Conservation (phyloP, 768 basidiomycete species). For the Mrakia blollopis region DNA sequence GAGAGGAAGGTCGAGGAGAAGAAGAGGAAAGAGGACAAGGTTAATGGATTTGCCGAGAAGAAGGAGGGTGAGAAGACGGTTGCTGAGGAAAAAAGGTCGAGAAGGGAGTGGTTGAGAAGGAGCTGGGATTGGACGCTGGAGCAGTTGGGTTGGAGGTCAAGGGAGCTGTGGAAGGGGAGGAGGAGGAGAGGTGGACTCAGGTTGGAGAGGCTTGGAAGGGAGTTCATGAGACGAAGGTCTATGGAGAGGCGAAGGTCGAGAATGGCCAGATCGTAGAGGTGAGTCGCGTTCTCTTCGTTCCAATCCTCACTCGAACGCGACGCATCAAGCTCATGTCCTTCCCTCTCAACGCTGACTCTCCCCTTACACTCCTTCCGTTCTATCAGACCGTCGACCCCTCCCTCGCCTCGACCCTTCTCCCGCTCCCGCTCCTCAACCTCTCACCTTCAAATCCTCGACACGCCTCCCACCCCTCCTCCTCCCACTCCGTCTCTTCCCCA, state of each 20-base stretch:
- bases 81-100: neutral
- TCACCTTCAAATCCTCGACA: neutral
- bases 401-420: too few relatives aligned
- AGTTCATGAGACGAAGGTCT: slow-evolving; percentile 2
- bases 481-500: too few relatives aligned
- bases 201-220: slow-evolving; percentile 27
- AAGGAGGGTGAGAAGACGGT: neutral
- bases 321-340: neutral
- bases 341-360: neutral
- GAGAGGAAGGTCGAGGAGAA: slow-evolving; percentile 28
- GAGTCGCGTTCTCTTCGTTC: neutral
- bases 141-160: neutral
- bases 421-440: neutral
- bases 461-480: slow-evolving; percentile 1
- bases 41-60: neutral
- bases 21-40: slow-evolving; percentile 11
- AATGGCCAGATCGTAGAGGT: slow-evolving; percentile 18
- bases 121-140: slow-evolving; percentile 18
- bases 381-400: slow-evolving; percentile 15
- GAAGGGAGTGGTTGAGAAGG: slow-evolving; percentile 1
- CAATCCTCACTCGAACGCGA: too few relatives aligned
- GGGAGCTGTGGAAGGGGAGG: slow-evolving; percentile 10
- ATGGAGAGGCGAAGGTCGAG: neutral
- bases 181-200: slow-evolving; percentile 22
- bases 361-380: neutral